phyloP scores from a whole-genome alignment of 2,329 filamentous ascomycete species.

The Furcasterigmium sp. region DNA sequence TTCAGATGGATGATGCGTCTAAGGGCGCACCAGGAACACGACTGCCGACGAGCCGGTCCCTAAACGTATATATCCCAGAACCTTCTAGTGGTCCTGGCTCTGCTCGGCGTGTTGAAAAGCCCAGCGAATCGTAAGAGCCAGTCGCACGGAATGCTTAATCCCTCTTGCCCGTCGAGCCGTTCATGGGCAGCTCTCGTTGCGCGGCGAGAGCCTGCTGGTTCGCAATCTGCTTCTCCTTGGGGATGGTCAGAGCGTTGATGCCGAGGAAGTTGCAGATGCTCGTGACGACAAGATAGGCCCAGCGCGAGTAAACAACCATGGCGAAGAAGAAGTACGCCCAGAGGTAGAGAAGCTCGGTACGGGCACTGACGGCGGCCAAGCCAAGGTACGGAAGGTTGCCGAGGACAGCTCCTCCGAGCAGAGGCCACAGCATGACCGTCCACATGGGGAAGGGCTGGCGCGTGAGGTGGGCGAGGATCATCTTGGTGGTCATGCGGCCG shows the following conservation, averaged over 20 bases:
- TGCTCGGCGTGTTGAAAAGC: slow-evolving; percentile 14
- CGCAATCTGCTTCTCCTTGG: slow-evolving; percentile 52
- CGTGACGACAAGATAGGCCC: slow-evolving; percentile 86
- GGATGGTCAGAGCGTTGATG: slow-evolving; percentile 92
- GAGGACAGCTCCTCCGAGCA: slow-evolving; percentile 78
- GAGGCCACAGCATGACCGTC: slow-evolving; percentile 84
- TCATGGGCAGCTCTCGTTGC: background rate
- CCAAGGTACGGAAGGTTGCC: slow-evolving; percentile 78
- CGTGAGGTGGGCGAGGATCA: slow-evolving; percentile 93
- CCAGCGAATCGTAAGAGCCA: slow-evolving; percentile 12
- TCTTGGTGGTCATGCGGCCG: slow-evolving; percentile 97
- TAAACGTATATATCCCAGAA: background rate
- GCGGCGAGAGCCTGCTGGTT: slow-evolving; percentile 39
- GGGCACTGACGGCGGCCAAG: slow-evolving; percentile 58
- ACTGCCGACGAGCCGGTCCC: background rate
- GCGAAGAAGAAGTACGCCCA: slow-evolving; percentile 81
- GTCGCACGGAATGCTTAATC: slow-evolving; percentile 15
- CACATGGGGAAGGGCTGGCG: slow-evolving; percentile 94
- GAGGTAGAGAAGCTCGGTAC: slow-evolving; percentile 73
- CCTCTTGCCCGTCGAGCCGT: slow-evolving; percentile 19
- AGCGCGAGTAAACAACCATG: slow-evolving; percentile 80
- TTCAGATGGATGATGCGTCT: background rate
- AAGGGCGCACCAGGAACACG: background rate
- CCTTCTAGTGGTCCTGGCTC: background rate
- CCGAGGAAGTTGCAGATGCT: slow-evolving; percentile 88